Percentiles rank a stretch among this genome's conserved stretches.
Conservation (phyloP, 139 green algal genomes). For the Closterium sp. region DNA sequence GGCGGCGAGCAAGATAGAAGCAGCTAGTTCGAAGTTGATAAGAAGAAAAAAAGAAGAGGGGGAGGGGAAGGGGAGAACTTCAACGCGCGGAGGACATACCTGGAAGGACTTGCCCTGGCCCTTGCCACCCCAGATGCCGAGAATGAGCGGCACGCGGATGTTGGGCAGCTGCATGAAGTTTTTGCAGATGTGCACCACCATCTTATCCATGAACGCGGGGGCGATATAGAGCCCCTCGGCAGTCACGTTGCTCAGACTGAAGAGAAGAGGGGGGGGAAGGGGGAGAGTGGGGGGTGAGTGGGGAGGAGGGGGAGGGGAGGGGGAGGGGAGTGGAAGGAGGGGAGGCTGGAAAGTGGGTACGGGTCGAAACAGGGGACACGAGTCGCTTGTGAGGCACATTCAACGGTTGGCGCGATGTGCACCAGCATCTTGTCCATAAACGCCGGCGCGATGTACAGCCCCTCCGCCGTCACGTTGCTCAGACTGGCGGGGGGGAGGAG, state of each 20-base stretch:
- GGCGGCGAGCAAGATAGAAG: too few relatives aligned
- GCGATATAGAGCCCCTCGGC: conserved; percentile 95
- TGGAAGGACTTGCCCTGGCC: conserved; percentile 99
- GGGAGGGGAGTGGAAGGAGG: too few relatives aligned
- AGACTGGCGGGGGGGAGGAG: not conserved
- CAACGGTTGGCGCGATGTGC: not conserved
- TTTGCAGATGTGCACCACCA: conserved; percentile 69
- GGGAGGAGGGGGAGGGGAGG: too few relatives aligned
- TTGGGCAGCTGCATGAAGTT: not conserved
- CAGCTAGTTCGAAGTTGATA: too few relatives aligned
- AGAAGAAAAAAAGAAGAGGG: too few relatives aligned
- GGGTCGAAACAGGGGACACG: not conserved
- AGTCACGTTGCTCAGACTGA: too few relatives aligned
- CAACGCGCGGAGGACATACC: conserved; percentile 72
- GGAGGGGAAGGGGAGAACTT: conserved; percentile 68
- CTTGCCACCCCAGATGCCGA: conserved; percentile 99
- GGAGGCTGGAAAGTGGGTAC: too few relatives aligned
- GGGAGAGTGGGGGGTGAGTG: too few relatives aligned
- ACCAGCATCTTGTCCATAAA: not conserved
- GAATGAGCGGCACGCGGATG: conserved; percentile 86
- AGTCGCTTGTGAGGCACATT: too few relatives aligned
- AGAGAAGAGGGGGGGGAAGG: too few relatives aligned
- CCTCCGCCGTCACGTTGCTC: conserved; percentile 10
- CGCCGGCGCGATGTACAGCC: not conserved
- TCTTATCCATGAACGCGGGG: conserved; percentile 93